phyloP scores from a whole-genome alignment of 23 red algal species.

The Cyanidioschyzon merolae region DNA sequence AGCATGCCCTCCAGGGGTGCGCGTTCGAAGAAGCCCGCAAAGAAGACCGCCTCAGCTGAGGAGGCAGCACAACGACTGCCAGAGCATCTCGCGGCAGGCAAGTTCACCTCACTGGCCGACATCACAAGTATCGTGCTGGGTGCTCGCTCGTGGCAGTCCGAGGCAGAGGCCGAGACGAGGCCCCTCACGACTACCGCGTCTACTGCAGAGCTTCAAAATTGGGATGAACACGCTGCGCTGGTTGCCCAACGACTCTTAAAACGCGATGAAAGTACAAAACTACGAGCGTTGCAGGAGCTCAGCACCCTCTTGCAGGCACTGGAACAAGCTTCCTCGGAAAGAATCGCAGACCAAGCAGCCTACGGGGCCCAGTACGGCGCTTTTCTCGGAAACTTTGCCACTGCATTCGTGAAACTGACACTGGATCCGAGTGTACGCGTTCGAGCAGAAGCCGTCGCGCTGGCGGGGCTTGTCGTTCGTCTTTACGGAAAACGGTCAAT shows the following conservation, averaged over 20 bases:
- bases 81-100: background rate
- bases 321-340: background rate
- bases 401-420: background rate
- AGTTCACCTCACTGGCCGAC: conserved; percentile 16
- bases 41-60: background rate
- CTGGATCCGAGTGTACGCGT: background rate
- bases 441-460: background rate
- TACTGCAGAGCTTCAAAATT: background rate
- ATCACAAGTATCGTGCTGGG: conserved; percentile 7
- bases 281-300: background rate
- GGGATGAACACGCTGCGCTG: background rate
- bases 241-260: conserved; percentile 1
- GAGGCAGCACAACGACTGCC: conserved; percentile 11
- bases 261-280: conserved; percentile 8
- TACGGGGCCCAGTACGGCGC: conserved; percentile 12
- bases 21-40: background rate
- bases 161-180: background rate
- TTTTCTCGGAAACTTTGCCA: background rate
- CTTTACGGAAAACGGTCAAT: background rate
- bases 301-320: background rate
- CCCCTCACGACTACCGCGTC: background rate
- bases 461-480: background rate
- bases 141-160: background rate
- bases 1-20: background rate
- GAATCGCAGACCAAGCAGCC: background rate